Evolutionary conservation across 495 filamentous ascomycete genomes (phyloP), one percentile per base, ranked within the genome.

Genomic region (Glonium stellatum): DNA sequence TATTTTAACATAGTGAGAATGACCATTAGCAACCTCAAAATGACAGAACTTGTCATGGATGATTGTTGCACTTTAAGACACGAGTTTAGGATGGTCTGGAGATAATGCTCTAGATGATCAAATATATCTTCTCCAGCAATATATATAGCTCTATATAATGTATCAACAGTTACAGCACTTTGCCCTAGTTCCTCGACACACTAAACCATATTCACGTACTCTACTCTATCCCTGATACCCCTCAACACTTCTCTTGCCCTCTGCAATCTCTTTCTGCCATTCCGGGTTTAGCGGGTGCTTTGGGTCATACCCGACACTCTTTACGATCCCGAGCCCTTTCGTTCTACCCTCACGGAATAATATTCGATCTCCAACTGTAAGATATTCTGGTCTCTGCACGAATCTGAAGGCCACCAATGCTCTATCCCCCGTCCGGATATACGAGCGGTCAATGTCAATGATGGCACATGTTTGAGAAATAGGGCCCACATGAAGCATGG

Each of bases 401-500:
- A 98, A 98, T 13, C 86, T 83, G 73, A 98, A 98, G 0, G 93
- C 93, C 13, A 97, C 95, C 0, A 82, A 80, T 8, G 95, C 93
- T 27, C 93, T 79, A 71, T 98, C 93, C 4, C 93, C 93, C 0
- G 95, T 97, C 12, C 93, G 81, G 66, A 98, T 96, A 66, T 90
- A 95, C 21, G 88, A 87, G n/a, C 92, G 86, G 69, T 98, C 93
- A 59, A 98, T 95, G 67, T 97, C 93, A 65, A 98, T 96, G 67
- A 98, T 97, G 6, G 90, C 85, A 64, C 95, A 97, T 0, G 93
- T 98, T 73, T 98, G 93, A 57, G 86, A 90, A 54, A 98, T 88
- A 0, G 93, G 89, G 8, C 93, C 93, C 19, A 98, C 93, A 67
- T 98, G 93, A 21, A 98, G 80, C 93, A 98, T 98, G 5, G 93